Evolutionary conservation across 2,329 filamentous ascomycete genomes (phyloP), one percentile per base, ranked within the genome.

Genomic region (Colletotrichum sp.): DNA sequence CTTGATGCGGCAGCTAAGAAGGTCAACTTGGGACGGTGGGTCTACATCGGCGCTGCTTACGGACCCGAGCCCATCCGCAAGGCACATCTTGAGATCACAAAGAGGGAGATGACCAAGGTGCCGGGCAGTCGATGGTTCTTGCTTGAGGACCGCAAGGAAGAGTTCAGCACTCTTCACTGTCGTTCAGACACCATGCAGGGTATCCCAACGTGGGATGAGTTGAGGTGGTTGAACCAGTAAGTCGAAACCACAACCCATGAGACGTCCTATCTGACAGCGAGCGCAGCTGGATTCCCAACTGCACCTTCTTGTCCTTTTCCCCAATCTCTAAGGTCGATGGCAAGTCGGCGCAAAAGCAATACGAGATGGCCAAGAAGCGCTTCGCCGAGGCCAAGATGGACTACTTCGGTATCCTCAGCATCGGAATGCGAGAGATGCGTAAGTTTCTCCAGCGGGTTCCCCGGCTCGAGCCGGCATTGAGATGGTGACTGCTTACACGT

Each of bases 341-440:
- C 6, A 77, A 80, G 3, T 87, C 88, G 69, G 87, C 86, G 6
- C 82, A 79, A 16, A 80, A 78, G 65, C 80, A 87, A 68, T 87
- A 84, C 75, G 79, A 79, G 15, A 77, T 85, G 8, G 84, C 84
- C 15, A 82, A 82, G 72, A 69, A 74, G 60, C 77, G 82, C 27
- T 83, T 84, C 72, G 79, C 81, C 25, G 79, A 84, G 74, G 81
- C 82, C 63, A 84, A 83, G 11, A 81, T 87, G 36, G 86, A 87
- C 76, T 82, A 86, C 60, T 83, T 87, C 44, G 83, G 83, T 8
- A 84, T 84, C 1, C 87, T 87, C 71, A 81, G 80, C 61, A 83
- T 87, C 22, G 86, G 86, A 9, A 78, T 86, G 78, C 82, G 86
- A 15, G 87, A 88, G 78, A 87, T 88, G 85, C 86, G 84, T 80